Evolutionary conservation across 768 basidiomycete genomes (phyloP), one percentile per base, ranked within the genome.

Genomic region (Trametes gibbosa): DNA sequence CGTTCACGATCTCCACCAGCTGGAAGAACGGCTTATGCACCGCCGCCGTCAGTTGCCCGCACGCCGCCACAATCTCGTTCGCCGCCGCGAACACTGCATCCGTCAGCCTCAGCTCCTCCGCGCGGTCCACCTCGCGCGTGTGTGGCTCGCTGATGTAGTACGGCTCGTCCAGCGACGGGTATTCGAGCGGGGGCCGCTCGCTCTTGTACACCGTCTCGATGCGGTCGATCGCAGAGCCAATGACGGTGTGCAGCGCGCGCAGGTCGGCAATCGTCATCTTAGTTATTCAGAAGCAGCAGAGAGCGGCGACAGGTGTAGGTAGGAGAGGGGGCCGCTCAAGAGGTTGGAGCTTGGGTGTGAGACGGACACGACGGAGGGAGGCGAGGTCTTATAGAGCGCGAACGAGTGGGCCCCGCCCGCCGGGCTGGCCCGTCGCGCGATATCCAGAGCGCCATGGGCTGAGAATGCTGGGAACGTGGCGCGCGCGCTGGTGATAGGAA

Each of bases 1-100:
- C 80, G 81, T 87, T 85, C 21, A 76, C 70, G 4, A 83, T 84
- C 68, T 90, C 89, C 62, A 86, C 87, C 10, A 90, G 74, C 19
- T 80, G 78, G 34, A 86, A 72, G 68, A 88, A 68, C 9, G 65
- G 67, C 46, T 63, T 66, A 51, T 66, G 63, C 12, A 66, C 63
- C 8, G 58, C 46, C 16, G 65, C 62, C 2, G 37, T 56, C 10
- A 68, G 35, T 53, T 68, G 67, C 5, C 61, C 67, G 49, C 62
- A 66, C 14, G 65, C 67, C 10, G 67, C 63, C 13, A 68, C 67
- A 41, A 68, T 66, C 23, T 52, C 25, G 45, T 64, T 68, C 9
- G 65, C 49, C 5, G 65, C 62, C 6, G 43, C 41, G 45, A 65
- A 60, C n/a, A 66, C 65, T 5, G 56, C 56, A 2, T 62, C 59